Conservation (phyloP, 108 stramenopile species). For the Fragilaria crotonensis region DNA sequence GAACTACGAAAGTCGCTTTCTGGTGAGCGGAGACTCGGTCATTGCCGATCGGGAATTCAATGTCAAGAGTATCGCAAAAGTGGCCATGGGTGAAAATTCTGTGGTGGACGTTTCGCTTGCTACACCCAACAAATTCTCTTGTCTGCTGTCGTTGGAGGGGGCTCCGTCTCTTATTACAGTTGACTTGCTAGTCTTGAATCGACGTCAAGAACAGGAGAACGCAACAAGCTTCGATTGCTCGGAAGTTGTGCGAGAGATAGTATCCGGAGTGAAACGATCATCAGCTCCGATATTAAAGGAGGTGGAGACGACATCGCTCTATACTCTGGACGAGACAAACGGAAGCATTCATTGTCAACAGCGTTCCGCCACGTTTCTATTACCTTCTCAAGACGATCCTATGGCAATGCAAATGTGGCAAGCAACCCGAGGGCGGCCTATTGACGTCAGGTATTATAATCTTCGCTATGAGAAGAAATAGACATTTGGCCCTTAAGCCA, state of each 20-base stretch:
- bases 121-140: constrained; percentile 74
- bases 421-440: constrained; percentile 51
- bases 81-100: constrained; percentile 73
- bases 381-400: constrained; percentile 67
- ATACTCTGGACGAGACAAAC: constrained; percentile 34
- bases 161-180: constrained; percentile 32
- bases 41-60: constrained; percentile 83
- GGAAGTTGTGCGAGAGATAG: constrained; percentile 77
- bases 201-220: constrained; percentile 46
- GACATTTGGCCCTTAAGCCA: too few species aligned
- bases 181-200: constrained; percentile 56
- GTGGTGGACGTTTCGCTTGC: constrained; percentile 57
- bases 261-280: constrained; percentile 26
- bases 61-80: constrained; percentile 60
- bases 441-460: constrained; percentile 76
- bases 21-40: constrained; percentile 17
- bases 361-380: constrained; percentile 64
- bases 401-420: constrained; percentile 68
- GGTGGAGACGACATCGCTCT: constrained; percentile 75
- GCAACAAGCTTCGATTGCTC: constrained; percentile 54
- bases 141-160: constrained; percentile 54
- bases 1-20: constrained; percentile 55
- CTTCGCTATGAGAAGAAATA: constrained; percentile 51
- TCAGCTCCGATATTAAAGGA: constrained; percentile 51
- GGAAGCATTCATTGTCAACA: constrained; percentile 47